These are phyloP conservation scores for Tuctoria greenei DNA, from an alignment of 176 grass and related monocot genomes.

Conservation along the genomic window DNA sequence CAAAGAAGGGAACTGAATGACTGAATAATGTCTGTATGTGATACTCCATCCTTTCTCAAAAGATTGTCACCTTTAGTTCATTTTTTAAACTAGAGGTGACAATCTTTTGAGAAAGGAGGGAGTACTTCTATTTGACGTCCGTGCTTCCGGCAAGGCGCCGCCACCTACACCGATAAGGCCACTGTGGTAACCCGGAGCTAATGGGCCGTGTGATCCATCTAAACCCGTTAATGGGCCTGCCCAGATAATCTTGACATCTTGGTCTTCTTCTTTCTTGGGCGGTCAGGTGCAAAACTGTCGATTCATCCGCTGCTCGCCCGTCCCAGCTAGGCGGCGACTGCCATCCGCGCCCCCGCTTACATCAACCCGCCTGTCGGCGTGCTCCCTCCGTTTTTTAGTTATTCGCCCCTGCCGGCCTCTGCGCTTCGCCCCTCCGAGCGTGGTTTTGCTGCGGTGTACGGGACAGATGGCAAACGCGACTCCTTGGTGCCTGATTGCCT, in stretches of 20 bases:
- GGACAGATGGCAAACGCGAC: background rate
- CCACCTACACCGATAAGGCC: too few relatives aligned
- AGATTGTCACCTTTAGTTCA: too few relatives aligned
- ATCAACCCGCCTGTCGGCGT: background rate
- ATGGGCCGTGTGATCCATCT: background rate
- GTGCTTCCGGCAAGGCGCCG: too few relatives aligned
- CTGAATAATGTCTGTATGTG: constrained; percentile 28
- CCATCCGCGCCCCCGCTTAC: background rate
- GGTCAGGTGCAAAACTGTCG: background rate
- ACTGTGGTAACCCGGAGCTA: background rate
- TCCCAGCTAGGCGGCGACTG: background rate
- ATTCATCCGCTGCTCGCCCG: background rate
- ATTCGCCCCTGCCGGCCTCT: background rate
- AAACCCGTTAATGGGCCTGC: background rate
- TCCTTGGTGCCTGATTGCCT: background rate
- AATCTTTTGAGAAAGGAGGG: too few relatives aligned
- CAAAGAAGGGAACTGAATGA: background rate
- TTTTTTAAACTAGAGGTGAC: too few relatives aligned
- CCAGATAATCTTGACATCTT: background rate
- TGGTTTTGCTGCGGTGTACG: background rate
- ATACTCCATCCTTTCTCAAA: too few relatives aligned
- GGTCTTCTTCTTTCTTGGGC: background rate
- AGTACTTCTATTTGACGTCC: background rate
- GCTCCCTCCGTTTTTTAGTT: background rate
- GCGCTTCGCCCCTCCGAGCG: background rate